Evolutionary conservation across 2,329 filamentous ascomycete genomes (phyloP), one percentile per base, ranked within the genome.

Genomic region (Penicillium sp.): DNA sequence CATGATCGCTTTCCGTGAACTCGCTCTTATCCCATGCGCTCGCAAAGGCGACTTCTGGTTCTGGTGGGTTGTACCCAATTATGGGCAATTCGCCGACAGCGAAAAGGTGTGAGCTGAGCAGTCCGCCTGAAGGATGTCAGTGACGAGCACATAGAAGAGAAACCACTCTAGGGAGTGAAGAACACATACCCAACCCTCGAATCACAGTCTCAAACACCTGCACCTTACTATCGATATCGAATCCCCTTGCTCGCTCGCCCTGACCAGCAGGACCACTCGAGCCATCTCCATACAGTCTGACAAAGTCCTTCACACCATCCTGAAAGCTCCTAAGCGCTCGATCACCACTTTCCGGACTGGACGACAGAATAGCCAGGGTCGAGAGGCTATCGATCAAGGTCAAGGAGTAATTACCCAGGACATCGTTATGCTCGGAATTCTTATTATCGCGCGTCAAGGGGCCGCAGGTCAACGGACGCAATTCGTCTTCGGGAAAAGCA

Each of bases 141-240:
- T 15, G 47, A 31, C 25, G 8, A 17, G 17, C 11, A 20, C 5
- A 22, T 43, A 2, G 20, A 15, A n/a, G 11, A 2, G 22, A 2
- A 45, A 17, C 14, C 12, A 4, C 8, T 7, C 17, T 11, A 12
- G 12, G 10, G 34, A 5, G 5, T n/a, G 14, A 52, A 45, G 11
- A 12, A 31, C 28, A 22, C 73, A 58, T 70, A 78, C 76, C 76
- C 56, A 79, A 86, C 15, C 94, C 95, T 59, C 95, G 86, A 67
- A 99, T 99, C 38, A 96, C 94, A 0, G 94, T 98, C 80, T 99
- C 95, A 71, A 99, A 99, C 41, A 99, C 92, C 78, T 99, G 94
- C 1, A 99, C 95, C 77, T 98, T 99, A 79, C 93, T 96, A 76
- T 99, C 94, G 42, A 96, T 81, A 75, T 99, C 92, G 70, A 99